Conservation (phyloP, 78 protist species). For the Dictyostelium intermedium region DNA sequence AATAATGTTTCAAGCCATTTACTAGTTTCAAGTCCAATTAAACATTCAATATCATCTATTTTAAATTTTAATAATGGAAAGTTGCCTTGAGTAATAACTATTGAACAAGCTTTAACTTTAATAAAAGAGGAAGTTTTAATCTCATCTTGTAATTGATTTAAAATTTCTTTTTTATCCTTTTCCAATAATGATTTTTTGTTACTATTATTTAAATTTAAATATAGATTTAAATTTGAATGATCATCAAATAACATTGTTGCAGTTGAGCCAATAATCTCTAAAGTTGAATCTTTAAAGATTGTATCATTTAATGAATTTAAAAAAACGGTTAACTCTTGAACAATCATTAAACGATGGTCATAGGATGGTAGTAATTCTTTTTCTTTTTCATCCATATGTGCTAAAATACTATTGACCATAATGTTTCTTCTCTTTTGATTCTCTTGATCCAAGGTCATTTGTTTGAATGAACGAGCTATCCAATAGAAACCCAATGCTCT, state of each 20-base stretch:
- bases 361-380: not conserved
- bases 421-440: not conserved
- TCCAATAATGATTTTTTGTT: not conserved
- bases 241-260: not conserved
- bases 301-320: not conserved
- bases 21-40: not conserved
- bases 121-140: not conserved
- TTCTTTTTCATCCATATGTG: not conserved
- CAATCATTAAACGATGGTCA: not conserved
- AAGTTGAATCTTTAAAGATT: not conserved
- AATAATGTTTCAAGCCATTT: not conserved
- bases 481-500: slow-evolving; percentile 6
- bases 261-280: not conserved
- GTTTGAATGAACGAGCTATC: not conserved
- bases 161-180: not conserved
- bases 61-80: not conserved
- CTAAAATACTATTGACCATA: not conserved
- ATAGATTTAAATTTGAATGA: not conserved
- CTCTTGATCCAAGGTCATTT: not conserved
- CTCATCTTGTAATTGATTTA: not conserved
- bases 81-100: not conserved
- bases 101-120: not conserved
- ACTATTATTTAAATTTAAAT: not conserved
- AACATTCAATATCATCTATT: not conserved
- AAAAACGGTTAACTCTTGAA: not conserved